Conservation (phyloP, 495 filamentous ascomycete genomes). For the Penicillium subrubescens region DNA sequence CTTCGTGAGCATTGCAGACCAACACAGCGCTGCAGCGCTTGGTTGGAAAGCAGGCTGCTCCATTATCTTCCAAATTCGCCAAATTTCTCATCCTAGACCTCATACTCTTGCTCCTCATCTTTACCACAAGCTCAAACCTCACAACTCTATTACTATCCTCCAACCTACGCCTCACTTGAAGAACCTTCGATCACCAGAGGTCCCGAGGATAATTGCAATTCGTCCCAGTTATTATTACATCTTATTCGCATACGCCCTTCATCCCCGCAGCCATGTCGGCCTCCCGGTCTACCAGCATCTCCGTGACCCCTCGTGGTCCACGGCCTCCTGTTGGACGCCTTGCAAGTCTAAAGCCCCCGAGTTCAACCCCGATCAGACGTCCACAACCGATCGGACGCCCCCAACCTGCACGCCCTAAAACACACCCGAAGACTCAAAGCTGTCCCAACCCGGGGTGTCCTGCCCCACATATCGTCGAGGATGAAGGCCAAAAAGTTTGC, state of each 20-base stretch:
- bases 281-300: constrained; percentile 28
- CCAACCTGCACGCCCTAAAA: constrained; percentile 39
- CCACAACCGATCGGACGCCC: constrained; percentile 38
- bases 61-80: not conserved
- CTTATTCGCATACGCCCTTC: not conserved
- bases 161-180: not conserved
- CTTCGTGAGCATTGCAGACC: not conserved
- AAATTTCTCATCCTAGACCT: not conserved
- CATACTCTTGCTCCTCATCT: not conserved
- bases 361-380: constrained; percentile 42
- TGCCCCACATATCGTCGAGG: constrained; percentile 50
- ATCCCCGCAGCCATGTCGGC: constrained; percentile 30
- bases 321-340: constrained; percentile 43
- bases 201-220: not conserved
- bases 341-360: constrained; percentile 42
- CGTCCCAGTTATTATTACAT: not conserved
- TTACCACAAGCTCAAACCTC: not conserved
- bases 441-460: constrained; percentile 54
- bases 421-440: constrained; percentile 44
- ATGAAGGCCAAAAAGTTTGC: constrained; percentile 67
- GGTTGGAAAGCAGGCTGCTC: not conserved
- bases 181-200: not conserved
- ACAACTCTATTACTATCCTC: not conserved
- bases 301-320: constrained; percentile 36
- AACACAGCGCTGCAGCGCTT: constrained; percentile 5